Percentiles rank a stretch among this genome's conserved stretches.
Evolutionary conservation across 83 land plant genomes (phyloP).

Genomic region (Diphasiastrum complanatum): DNA sequence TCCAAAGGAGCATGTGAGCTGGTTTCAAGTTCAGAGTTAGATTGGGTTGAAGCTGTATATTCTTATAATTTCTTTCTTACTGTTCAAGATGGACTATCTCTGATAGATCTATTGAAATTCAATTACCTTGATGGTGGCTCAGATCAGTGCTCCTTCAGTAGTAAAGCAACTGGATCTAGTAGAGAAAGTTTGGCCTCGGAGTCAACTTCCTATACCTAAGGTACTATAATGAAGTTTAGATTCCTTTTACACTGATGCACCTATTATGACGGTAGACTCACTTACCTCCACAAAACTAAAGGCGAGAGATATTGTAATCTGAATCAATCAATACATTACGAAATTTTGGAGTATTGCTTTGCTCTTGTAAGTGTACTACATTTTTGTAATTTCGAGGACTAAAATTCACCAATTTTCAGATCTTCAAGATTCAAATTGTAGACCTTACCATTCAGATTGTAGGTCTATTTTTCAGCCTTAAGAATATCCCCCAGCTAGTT

Average conservation of each 20-base stretch:
- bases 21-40: background rate
- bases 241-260: background rate
- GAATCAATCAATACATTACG: no score
- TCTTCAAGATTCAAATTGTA: no score
- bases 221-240: conserved; percentile 4
- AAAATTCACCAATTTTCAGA: no score
- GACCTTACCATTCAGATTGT: no score
- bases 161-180: conserved; percentile 40
- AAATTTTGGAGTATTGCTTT: no score
- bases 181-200: conserved; percentile 37
- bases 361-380: no score
- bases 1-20: background rate
- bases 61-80: background rate
- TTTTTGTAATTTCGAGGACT: no score
- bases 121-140: background rate
- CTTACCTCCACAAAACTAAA: background rate
- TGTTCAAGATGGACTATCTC: background rate
- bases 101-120: background rate
- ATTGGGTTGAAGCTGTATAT: background rate
- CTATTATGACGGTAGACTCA: background rate
- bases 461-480: no score
- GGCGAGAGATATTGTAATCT: no score
- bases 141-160: conserved; percentile 36
- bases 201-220: conserved; percentile 25
- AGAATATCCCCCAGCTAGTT: no score